Evolutionary conservation across 768 basidiomycete species (phyloP).

Genomic region (Grammothele lineata): DNA sequence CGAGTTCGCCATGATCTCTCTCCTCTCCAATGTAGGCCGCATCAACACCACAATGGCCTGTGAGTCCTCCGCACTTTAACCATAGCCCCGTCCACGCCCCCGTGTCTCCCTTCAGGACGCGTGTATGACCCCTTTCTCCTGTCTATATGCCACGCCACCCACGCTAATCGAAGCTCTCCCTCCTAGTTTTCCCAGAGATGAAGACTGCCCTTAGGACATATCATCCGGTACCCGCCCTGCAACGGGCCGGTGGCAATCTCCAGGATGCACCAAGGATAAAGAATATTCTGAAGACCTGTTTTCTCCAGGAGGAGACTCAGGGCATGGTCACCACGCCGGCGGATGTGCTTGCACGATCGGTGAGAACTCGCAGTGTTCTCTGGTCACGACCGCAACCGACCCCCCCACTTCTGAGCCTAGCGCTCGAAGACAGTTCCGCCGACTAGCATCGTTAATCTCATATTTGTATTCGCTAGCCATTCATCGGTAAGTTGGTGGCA

Average conservation of each 20-base stretch:
- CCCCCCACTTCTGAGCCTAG: conserved; percentile 19
- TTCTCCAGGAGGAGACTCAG: conserved; percentile 42
- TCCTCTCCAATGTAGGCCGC: conserved; percentile 75
- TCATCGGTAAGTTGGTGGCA: conserved; percentile 34
- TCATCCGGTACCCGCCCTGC: conserved; percentile 71
- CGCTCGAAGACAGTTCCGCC: conserved; percentile 51
- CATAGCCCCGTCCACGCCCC: not conserved
- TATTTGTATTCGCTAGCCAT: conserved; percentile 66
- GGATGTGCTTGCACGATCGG: conserved; percentile 52
- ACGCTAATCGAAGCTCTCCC: not conserved
- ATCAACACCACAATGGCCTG: conserved; percentile 84
- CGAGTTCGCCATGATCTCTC: conserved; percentile 71
- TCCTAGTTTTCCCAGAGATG: conserved; percentile 74
- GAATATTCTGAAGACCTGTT: conserved; percentile 61
- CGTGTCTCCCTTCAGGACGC: not conserved
- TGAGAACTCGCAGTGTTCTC: no score
- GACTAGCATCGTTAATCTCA: conserved; percentile 64
- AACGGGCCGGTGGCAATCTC: conserved; percentile 63
- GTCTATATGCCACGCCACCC: no score
- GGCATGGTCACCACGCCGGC: conserved; percentile 47
- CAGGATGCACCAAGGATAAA: conserved; percentile 81
- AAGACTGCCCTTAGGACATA: conserved; percentile 73
- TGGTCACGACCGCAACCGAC: conserved; percentile 5
- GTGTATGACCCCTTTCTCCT: no score
- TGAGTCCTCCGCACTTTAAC: conserved; percentile 32